A percentile compares a stretch with the other conserved stretches of the same genome.
Evolutionary conservation across 2,329 filamentous ascomycete genomes (phyloP).

Genomic region (Colletotrichum musae): DNA sequence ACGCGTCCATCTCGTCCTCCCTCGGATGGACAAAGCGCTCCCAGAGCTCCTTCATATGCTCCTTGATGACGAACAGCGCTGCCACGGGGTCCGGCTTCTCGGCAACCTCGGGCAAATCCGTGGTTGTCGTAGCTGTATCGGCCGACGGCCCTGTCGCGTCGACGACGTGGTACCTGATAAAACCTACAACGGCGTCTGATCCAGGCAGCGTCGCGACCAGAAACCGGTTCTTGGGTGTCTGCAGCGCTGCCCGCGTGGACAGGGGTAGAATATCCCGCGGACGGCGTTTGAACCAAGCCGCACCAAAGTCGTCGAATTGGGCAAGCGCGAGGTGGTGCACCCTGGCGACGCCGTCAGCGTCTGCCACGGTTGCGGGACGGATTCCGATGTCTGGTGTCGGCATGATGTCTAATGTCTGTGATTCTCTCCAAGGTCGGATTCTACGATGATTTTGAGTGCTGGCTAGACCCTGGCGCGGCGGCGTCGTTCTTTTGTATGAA

Average conservation of each 20-base stretch:
- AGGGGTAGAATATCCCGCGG: constrained; percentile 35
- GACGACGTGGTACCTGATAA: constrained; percentile 34
- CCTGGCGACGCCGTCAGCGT: constrained; percentile 36
- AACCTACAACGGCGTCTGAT: constrained; percentile 33
- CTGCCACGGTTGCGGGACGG: constrained; percentile 33
- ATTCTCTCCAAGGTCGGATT: background rate
- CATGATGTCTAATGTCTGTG: background rate
- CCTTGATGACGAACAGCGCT: constrained; percentile 39
- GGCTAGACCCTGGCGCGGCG: too few relatives aligned
- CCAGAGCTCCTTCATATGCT: constrained; percentile 44
- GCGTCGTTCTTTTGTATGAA: constrained; percentile 6
- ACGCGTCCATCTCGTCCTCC: constrained; percentile 43
- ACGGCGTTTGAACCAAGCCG: constrained; percentile 38
- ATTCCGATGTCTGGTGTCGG: background rate
- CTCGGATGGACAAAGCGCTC: constrained; percentile 40
- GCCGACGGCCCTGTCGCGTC: constrained; percentile 19
- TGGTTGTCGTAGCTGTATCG: background rate
- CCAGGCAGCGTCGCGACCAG: constrained; percentile 31
- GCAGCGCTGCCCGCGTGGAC: constrained; percentile 25
- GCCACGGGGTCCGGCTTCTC: constrained; percentile 4
- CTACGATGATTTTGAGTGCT: background rate
- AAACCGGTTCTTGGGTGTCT: constrained; percentile 22
- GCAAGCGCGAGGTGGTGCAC: constrained; percentile 43
- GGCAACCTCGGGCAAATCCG: background rate
- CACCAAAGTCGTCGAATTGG: constrained; percentile 43